Base-by-base conservation (phyloP, 2,329 filamentous ascomycete species). In the Cordyceps pruinosa region DNA sequence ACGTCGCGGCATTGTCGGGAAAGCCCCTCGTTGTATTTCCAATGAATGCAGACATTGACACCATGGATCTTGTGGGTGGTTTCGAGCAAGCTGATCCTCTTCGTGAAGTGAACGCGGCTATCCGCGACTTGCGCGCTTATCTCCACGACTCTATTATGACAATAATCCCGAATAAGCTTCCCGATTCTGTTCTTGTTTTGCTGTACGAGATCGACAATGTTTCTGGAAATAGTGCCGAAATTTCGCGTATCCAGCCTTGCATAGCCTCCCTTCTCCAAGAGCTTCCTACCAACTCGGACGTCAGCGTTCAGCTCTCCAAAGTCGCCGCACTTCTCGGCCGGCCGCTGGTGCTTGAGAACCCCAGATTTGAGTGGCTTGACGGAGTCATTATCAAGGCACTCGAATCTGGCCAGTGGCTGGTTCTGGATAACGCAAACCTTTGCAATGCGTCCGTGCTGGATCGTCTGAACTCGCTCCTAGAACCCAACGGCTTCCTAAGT, bases 361-460 rank as follows among this genome's bases (percentile, higher is more conserved):
- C 91, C 23, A 86, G 88, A 2, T 99, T 99, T 68, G 90, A 96
- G 70, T 99, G 94, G 94, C 84, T 96, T 2, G 93, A 99, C 68
- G 94, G 95, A 58, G 83, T 95, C 48, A 85, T 99, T 44, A 87
- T 97, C 48, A 87, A 91, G 64, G 93, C 94, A 42, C 77, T 97
- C 12, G 82, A 95, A 66, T 78, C 87, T 63, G 94, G 94, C 15
- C 83, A 91, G 60, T 99, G 94, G 94, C 78, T 99, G 19, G 86
- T 99, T 12, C 83, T 99, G 23, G 94, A 99, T 72, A 97, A 99
- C 71, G 94, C 95, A 59, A 99, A 99, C 66, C 81, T 99, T 58
- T 99, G 95, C 74, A 97, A 88, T 66, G 88, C 93, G 25, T 96
- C 93, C 7, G 94, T 99, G 1, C 80, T 99, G 10, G 94, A 99